These are phyloP conservation scores for Macrocystidia cucumis DNA, from an alignment of 1,284 basidiomycete species.

Conservation along the genomic window DNA sequence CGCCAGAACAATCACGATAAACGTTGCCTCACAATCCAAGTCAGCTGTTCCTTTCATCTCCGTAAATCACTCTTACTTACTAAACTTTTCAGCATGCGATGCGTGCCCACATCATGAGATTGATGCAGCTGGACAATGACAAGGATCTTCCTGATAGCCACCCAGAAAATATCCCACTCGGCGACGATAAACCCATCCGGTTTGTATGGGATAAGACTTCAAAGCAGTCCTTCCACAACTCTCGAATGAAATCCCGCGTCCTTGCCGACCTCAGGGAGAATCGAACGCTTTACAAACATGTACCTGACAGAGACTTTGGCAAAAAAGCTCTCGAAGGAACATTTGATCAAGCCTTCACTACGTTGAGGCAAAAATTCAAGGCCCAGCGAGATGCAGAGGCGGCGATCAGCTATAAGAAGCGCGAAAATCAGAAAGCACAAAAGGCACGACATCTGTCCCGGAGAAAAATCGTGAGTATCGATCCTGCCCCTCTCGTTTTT, in stretches of 20 bases:
- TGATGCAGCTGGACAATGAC: slow-evolving; percentile 49
- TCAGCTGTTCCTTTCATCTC: slow-evolving; percentile 18
- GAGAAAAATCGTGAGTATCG: slow-evolving; percentile 47
- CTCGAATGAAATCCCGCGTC: slow-evolving; percentile 58
- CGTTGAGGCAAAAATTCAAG: slow-evolving; percentile 58
- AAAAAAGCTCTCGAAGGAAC: slow-evolving; percentile 51
- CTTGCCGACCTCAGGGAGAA: slow-evolving; percentile 50
- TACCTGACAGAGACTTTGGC: slow-evolving; percentile 56
- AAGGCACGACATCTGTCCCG: slow-evolving; percentile 50
- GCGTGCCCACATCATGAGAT: slow-evolving; percentile 48
- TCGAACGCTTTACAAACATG: slow-evolving; percentile 48
- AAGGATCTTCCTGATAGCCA: slow-evolving; percentile 54
- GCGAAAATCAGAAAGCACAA: slow-evolving; percentile 52
- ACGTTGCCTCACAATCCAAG: slow-evolving; percentile 58
- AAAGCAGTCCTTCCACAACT: slow-evolving; percentile 64
- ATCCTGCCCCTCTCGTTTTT: slow-evolving; percentile 4
- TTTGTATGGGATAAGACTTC: slow-evolving; percentile 73
- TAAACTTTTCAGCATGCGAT: slow-evolving; percentile 50
- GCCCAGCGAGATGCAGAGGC: slow-evolving; percentile 41
- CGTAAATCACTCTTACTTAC: slow-evolving; percentile 8
- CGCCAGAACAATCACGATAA: slow-evolving; percentile 53
- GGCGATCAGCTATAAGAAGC: slow-evolving; percentile 34
- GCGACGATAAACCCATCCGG: slow-evolving; percentile 44
- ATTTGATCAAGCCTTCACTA: slow-evolving; percentile 67
- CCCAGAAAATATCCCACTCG: slow-evolving; percentile 38